These are phyloP conservation scores for Tinospora cordifolia DNA, from an alignment of 164 flowering plant species.

Conservation along the genomic window DNA sequence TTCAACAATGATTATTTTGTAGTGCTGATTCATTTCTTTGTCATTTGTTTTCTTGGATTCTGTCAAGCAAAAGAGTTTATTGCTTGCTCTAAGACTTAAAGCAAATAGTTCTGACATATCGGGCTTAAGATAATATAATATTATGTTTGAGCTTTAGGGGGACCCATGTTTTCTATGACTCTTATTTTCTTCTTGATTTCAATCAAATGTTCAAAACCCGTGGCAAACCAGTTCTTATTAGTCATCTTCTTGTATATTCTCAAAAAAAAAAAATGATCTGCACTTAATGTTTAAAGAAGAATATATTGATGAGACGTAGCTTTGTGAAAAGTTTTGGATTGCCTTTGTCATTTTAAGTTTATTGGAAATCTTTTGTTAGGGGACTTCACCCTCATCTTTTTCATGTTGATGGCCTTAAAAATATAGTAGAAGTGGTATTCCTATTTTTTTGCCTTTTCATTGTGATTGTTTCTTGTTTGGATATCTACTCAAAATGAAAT, in stretches of 20 bases:
- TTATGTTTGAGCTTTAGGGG: background rate
- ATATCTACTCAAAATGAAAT: slow-evolving; percentile 1
- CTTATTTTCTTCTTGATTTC: background rate
- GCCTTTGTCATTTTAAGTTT: background rate
- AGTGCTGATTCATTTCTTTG: background rate
- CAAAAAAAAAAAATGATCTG: background rate
- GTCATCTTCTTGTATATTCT: background rate
- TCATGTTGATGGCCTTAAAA: background rate
- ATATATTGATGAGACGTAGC: background rate
- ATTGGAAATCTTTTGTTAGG: background rate
- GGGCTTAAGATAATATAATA: background rate
- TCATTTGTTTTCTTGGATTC: background rate
- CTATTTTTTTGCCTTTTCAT: too few relatives aligned
- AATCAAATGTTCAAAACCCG: background rate
- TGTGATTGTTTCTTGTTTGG: too few relatives aligned
- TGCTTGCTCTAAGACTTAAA: background rate
- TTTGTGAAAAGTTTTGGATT: background rate
- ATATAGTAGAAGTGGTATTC: too few relatives aligned
- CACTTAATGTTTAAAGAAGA: background rate
- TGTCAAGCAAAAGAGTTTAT: background rate
- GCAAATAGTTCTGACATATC: background rate
- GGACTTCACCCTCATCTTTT: background rate
- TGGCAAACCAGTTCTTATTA: background rate
- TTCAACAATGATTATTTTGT: background rate
- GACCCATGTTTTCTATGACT: background rate